phyloP scores from a whole-genome alignment of 495 filamentous ascomycete species.

The Thozetella sp. region DNA sequence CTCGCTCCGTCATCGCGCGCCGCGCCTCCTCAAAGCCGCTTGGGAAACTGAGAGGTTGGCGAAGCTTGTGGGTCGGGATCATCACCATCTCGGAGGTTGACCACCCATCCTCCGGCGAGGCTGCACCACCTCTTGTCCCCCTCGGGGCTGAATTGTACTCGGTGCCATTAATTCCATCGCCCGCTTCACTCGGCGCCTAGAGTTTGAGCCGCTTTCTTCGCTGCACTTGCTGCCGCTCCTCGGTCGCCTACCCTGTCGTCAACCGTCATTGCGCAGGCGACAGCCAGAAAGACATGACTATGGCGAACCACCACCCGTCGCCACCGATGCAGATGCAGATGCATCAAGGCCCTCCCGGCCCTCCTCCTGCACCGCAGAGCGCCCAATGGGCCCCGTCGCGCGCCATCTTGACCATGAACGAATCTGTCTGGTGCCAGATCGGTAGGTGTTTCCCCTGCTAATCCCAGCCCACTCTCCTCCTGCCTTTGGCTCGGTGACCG shows the following conservation, averaged over 20 bases:
- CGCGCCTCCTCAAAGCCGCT: neutral
- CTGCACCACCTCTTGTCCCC: neutral
- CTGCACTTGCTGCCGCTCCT: neutral
- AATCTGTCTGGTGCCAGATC: constrained; percentile 91
- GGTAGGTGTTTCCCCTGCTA: constrained; percentile 56
- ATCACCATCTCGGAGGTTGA: neutral
- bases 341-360: constrained; percentile 52
- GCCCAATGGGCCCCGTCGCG: constrained; percentile 38
- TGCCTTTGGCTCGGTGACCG: neutral
- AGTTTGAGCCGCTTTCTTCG: neutral
- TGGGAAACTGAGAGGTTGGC: neutral
- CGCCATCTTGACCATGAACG: constrained; percentile 60
- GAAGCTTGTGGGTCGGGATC: neutral
- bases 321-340: constrained; percentile 59
- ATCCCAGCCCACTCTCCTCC: neutral
- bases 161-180: neutral
- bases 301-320: constrained; percentile 60
- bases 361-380: constrained; percentile 26
- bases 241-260: neutral
- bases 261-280: neutral
- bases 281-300: constrained; percentile 17
- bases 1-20: neutral
- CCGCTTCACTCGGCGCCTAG: neutral
- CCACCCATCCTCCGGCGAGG: neutral
- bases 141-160: neutral